Conservation (phyloP, 163 green algal species). For the Trebouxiophyceae sp. region DNA sequence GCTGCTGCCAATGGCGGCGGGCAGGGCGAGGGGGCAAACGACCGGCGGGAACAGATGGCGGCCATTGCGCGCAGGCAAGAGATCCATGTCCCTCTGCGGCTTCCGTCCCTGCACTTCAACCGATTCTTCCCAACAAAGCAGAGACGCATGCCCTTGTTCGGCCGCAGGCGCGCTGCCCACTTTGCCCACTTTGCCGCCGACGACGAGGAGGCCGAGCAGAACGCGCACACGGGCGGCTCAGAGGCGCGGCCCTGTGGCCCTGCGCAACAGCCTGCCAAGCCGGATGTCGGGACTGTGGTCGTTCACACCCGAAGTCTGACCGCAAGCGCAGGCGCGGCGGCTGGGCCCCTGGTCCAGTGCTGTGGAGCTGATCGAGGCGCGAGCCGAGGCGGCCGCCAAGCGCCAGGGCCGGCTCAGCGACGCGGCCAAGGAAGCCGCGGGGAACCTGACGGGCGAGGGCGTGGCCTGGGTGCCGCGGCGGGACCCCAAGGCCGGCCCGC, state of each 20-base stretch:
- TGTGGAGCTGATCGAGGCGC: slow-evolving; percentile 49
- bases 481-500: slow-evolving; percentile 24
- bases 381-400: not conserved
- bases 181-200: slow-evolving; percentile 35
- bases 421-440: not conserved
- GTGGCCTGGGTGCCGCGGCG: slow-evolving; percentile 35
- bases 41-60: not conserved
- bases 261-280: not conserved
- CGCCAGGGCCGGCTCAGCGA: not conserved
- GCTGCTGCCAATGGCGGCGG: too few species aligned
- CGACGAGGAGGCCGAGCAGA: slow-evolving; percentile 16
- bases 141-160: not conserved
- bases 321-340: slow-evolving; percentile 33
- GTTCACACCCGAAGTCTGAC: not conserved
- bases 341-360: slow-evolving; percentile 62
- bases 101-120: not conserved
- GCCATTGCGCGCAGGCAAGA: slow-evolving; percentile 1
- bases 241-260: not conserved
- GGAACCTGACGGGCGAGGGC: not conserved
- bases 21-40: not conserved
- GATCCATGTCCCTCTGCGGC: not conserved
- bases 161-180: slow-evolving; percentile 32
- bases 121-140: not conserved
- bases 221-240: slow-evolving; percentile 20
- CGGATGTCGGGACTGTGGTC: not conserved